A percentile compares a stretch with the other conserved stretches of the same genome.
phyloP scores from a whole-genome alignment of 768 basidiomycete genomes.

The Lactarius hengduanensis region DNA sequence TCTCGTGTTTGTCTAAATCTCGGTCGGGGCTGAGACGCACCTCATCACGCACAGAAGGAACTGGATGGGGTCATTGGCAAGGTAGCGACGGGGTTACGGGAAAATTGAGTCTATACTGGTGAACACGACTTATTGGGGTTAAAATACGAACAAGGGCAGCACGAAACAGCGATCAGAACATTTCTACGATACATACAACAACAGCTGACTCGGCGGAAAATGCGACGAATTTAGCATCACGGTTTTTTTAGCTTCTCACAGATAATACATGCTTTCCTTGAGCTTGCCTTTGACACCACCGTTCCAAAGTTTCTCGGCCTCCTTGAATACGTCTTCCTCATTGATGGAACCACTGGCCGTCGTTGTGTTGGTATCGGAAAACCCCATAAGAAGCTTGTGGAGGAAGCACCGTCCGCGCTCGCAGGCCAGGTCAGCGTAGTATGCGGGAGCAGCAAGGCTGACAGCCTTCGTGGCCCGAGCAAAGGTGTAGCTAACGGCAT shows the following conservation, averaged over 20 bases:
- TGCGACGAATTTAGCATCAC: background rate
- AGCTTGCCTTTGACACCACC: slow-evolving; percentile 52
- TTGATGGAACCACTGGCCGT: slow-evolving; percentile 39
- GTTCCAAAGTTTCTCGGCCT: slow-evolving; percentile 57
- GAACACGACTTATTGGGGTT: background rate
- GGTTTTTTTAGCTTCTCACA: slow-evolving; percentile 37
- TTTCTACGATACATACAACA: background rate
- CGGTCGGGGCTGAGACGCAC: background rate
- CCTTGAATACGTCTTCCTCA: slow-evolving; percentile 51
- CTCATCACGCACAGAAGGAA: background rate
- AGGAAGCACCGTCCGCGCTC: slow-evolving; percentile 56
- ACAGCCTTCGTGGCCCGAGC: slow-evolving; percentile 58
- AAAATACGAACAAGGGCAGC: background rate
- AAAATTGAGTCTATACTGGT: background rate
- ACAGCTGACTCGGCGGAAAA: background rate
- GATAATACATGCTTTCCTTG: slow-evolving; percentile 76
- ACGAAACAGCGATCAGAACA: background rate
- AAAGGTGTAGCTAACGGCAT: slow-evolving; percentile 55
- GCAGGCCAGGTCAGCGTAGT: slow-evolving; percentile 50
- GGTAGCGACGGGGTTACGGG: background rate
- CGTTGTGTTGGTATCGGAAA: slow-evolving; percentile 35
- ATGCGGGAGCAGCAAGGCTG: slow-evolving; percentile 44
- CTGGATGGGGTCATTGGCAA: background rate
- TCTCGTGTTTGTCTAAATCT: background rate
- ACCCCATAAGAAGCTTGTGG: slow-evolving; percentile 47